Percentiles rank a stretch among this genome's conserved stretches.
phyloP scores from a whole-genome alignment of 192 early-diverging fungal genomes.

The Podila epigama region DNA sequence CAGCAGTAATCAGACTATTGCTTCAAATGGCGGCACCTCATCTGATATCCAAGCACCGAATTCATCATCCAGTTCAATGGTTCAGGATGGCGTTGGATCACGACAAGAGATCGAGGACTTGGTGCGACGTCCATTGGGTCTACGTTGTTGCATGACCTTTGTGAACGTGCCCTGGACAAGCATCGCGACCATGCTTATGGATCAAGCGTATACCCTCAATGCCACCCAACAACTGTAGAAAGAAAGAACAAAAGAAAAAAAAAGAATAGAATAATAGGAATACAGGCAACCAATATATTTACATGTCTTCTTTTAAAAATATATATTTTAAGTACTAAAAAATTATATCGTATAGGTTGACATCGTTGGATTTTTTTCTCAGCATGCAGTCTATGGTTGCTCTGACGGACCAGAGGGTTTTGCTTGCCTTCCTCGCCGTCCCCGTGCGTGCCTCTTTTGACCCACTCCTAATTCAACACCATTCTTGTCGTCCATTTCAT shows the following conservation, averaged over 20 bases:
- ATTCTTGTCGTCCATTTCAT: too few species aligned
- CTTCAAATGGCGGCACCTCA: neutral
- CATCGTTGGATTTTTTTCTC: too few species aligned
- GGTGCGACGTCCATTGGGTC: slow-evolving; percentile 69
- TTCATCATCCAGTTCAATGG: slow-evolving; percentile 46
- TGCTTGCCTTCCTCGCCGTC: too few species aligned
- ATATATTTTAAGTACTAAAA: neutral
- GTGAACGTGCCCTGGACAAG: slow-evolving; percentile 93
- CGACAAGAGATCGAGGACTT: slow-evolving; percentile 39
- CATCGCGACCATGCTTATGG: slow-evolving; percentile 57
- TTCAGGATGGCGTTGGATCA: slow-evolving; percentile 40
- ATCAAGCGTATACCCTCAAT: slow-evolving; percentile 25
- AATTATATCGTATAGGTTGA: too few species aligned
- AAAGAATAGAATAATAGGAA: too few species aligned
- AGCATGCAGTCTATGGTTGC: neutral
- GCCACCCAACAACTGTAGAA: neutral
- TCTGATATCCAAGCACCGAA: neutral
- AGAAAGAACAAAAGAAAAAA: neutral
- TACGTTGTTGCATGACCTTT: slow-evolving; percentile 90
- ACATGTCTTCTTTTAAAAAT: too few species aligned
- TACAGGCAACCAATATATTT: too few species aligned
- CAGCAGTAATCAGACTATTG: neutral
- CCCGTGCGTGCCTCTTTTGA: too few species aligned
- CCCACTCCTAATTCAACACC: too few species aligned
- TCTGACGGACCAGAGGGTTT: too few species aligned